These are phyloP conservation scores for Nyctanthes arbortristis DNA, from an alignment of 257 asterid genomes.

Conservation along the genomic window DNA sequence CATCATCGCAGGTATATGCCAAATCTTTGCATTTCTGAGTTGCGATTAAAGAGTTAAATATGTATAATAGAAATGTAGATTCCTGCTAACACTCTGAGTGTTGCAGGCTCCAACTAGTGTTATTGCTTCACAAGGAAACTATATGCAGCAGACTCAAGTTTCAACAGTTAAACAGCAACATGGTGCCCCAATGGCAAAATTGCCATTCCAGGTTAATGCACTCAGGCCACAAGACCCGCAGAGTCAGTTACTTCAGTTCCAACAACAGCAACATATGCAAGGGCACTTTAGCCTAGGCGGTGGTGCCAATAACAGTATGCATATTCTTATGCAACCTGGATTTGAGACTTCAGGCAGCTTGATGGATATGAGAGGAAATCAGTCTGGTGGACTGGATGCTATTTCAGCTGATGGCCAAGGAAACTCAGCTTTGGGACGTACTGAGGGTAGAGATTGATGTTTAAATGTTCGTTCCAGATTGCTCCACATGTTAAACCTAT, in stretches of 20 bases:
- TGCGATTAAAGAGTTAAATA: too few species aligned
- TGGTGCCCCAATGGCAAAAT: constrained; percentile 48
- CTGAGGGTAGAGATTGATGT: constrained; percentile 39
- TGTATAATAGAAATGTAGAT: not conserved
- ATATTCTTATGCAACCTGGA: constrained; percentile 68
- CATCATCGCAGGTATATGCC: constrained; percentile 55
- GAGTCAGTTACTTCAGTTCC: constrained; percentile 67
- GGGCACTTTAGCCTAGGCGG: constrained; percentile 56
- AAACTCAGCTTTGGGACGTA: constrained; percentile 48
- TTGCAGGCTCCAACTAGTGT: constrained; percentile 51
- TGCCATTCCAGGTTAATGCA: constrained; percentile 85
- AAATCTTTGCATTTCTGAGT: too few species aligned
- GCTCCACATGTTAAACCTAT: too few species aligned
- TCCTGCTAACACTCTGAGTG: constrained; percentile 29
- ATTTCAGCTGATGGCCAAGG: constrained; percentile 62
- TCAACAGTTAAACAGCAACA: constrained; percentile 54
- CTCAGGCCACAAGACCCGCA: constrained; percentile 73
- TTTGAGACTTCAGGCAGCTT: constrained; percentile 40
- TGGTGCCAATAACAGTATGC: constrained; percentile 55
- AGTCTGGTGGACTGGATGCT: constrained; percentile 45
- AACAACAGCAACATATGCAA: constrained; percentile 62
- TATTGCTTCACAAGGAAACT: constrained; percentile 58
- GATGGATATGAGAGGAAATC: constrained; percentile 60
- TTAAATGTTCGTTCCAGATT: too few species aligned
- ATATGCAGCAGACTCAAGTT: constrained; percentile 49